A percentile compares a stretch with the other conserved stretches of the same genome.
Conservation (phyloP, 1,284 basidiomycete species). For the Peniophora sp. region DNA sequence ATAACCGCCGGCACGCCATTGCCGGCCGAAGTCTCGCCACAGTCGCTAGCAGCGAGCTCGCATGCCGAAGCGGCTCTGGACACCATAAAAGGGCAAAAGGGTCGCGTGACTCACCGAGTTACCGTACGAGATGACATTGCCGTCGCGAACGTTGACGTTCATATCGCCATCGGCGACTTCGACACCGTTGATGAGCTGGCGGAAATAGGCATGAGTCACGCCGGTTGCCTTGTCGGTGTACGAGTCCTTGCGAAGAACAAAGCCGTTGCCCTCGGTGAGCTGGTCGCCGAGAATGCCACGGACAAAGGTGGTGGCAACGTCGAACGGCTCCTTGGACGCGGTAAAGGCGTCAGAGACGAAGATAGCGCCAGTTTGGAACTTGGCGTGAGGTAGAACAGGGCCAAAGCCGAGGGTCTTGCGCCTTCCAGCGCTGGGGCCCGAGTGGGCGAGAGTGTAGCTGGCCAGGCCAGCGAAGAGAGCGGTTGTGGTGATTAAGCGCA, state of each 20-base stretch:
- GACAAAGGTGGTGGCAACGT: slow-evolving; percentile 57
- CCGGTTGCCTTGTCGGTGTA: slow-evolving; percentile 81
- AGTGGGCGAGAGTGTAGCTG: slow-evolving; percentile 21
- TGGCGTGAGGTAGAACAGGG: slow-evolving; percentile 64
- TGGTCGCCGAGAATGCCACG: slow-evolving; percentile 35
- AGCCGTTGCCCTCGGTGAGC: slow-evolving; percentile 32
- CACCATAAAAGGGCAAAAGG: neutral
- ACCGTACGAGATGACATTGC: slow-evolving; percentile 72
- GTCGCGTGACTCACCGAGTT: slow-evolving; percentile 54
- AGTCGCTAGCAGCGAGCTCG: too few species aligned
- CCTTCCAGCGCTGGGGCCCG: slow-evolving; percentile 25
- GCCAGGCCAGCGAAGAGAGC: slow-evolving; percentile 29
- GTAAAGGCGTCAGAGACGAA: slow-evolving; percentile 31
- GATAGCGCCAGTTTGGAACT: slow-evolving; percentile 49
- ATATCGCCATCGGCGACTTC: slow-evolving; percentile 86
- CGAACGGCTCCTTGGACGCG: slow-evolving; percentile 39
- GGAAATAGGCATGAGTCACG: slow-evolving; percentile 79
- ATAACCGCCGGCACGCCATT: too few species aligned
- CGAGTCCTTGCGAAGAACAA: slow-evolving; percentile 67
- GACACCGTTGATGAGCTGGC: slow-evolving; percentile 75
- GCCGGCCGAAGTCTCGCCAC: too few species aligned
- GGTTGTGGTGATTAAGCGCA: slow-evolving; percentile 26
- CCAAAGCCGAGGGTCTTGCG: slow-evolving; percentile 82
- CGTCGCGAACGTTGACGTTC: slow-evolving; percentile 78
- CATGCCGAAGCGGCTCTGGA: too few species aligned